These are phyloP conservation scores for Arachnomyces sp. DNA, from an alignment of 2,329 filamentous ascomycete species.

Conservation along the genomic window DNA sequence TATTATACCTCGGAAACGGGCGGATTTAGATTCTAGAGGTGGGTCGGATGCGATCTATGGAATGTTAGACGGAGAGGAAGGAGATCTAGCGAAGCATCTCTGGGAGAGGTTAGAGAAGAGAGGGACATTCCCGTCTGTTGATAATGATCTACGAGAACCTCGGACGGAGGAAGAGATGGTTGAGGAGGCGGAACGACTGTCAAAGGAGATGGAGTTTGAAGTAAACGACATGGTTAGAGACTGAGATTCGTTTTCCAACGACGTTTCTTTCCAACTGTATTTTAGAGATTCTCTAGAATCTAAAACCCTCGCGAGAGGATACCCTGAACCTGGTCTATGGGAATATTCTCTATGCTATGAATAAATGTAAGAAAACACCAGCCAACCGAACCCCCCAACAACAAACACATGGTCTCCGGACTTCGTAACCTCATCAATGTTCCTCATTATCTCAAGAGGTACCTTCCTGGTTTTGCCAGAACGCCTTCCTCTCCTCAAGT, in stretches of 20 bases:
- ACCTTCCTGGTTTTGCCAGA: slow-evolving; percentile 51
- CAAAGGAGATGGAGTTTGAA: slow-evolving; percentile 46
- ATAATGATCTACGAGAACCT: slow-evolving; percentile 61
- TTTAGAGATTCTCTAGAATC: too few relatives aligned
- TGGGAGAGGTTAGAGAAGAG: slow-evolving; percentile 51
- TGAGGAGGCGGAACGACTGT: slow-evolving; percentile 64
- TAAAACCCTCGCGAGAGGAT: too few relatives aligned
- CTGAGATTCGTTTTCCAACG: too few relatives aligned
- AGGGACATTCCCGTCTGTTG: slow-evolving; percentile 60
- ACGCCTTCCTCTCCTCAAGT: slow-evolving; percentile 64
- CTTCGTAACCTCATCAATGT: neutral
- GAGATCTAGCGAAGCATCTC: slow-evolving; percentile 68
- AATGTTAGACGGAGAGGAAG: slow-evolving; percentile 74
- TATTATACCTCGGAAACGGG: slow-evolving; percentile 65
- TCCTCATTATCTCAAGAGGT: neutral
- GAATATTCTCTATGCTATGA: too few relatives aligned
- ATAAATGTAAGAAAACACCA: too few relatives aligned
- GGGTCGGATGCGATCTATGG: slow-evolving; percentile 72
- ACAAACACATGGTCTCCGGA: neutral
- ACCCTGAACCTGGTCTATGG: too few relatives aligned
- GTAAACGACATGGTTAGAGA: slow-evolving; percentile 19
- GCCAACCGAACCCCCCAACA: neutral
- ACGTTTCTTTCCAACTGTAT: too few relatives aligned
- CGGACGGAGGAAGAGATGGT: slow-evolving; percentile 70
- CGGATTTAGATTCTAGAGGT: slow-evolving; percentile 50